These are phyloP conservation scores for Postia placenta DNA, from an alignment of 768 basidiomycete species.

Conservation along the genomic window DNA sequence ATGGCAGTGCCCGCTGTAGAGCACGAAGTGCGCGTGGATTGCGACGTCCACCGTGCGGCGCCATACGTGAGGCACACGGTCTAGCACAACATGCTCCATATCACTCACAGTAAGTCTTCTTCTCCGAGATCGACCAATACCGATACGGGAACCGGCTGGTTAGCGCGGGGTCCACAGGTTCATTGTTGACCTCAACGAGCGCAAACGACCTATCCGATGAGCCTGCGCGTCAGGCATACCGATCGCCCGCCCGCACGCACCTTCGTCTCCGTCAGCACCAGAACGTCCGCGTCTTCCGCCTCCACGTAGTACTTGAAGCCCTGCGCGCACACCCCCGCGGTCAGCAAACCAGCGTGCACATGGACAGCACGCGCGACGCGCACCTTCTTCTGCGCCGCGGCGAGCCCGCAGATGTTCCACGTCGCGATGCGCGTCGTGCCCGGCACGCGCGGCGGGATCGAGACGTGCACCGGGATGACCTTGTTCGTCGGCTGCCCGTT, in stretches of 20 bases:
- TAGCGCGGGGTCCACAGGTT: slow-evolving; percentile 53
- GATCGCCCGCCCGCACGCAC: slow-evolving; percentile 27
- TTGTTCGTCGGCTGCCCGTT: slow-evolving; percentile 71
- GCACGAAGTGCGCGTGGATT: background rate
- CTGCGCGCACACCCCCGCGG: slow-evolving; percentile 25
- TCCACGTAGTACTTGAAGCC: slow-evolving; percentile 80
- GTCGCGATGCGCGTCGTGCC: slow-evolving; percentile 52
- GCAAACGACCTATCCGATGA: background rate
- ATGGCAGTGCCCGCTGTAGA: slow-evolving; percentile 79
- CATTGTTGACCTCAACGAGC: slow-evolving; percentile 56
- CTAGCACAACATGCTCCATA: background rate
- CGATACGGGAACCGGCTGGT: slow-evolving; percentile 58
- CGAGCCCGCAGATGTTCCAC: slow-evolving; percentile 81
- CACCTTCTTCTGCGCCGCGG: slow-evolving; percentile 76
- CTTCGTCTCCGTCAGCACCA: slow-evolving; percentile 86
- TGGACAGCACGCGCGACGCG: slow-evolving; percentile 2
- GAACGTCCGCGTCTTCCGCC: slow-evolving; percentile 81
- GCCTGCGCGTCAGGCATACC: background rate
- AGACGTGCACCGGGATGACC: slow-evolving; percentile 55
- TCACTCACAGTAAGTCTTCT: slow-evolving; percentile 70
- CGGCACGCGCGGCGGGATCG: slow-evolving; percentile 43
- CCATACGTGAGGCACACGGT: background rate
- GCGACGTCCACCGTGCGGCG: background rate
- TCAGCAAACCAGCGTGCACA: background rate
- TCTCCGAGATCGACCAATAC: slow-evolving; percentile 72